A percentile compares a stretch with the other conserved stretches of the same genome.
Conservation (phyloP, 306 rosid genomes). For the Cucumis hystrix region DNA sequence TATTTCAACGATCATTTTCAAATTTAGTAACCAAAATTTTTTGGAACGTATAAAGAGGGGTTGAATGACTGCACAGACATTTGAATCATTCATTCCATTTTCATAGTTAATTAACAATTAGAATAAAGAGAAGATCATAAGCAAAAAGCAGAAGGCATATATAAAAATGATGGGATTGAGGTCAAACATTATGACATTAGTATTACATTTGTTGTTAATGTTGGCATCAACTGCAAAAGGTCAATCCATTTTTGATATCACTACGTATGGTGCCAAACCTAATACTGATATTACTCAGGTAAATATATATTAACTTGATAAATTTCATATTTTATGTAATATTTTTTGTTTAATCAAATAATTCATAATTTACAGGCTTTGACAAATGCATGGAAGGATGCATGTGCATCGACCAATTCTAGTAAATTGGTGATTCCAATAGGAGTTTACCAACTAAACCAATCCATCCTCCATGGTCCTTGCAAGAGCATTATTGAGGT, state of each 20-base stretch:
- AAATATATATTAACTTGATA: not conserved
- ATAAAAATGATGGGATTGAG: not conserved
- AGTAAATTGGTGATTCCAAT: constrained; percentile 9
- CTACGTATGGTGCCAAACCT: constrained; percentile 4
- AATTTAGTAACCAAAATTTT: too few relatives aligned
- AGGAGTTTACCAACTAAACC: constrained; percentile 4
- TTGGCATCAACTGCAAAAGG: not conserved
- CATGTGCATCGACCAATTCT: constrained; percentile 11
- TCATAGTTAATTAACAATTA: too few relatives aligned
- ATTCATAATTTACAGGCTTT: constrained; percentile 4
- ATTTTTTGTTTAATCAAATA: not conserved
- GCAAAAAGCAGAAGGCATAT: not conserved
- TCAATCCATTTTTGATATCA: not conserved
- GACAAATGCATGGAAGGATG: constrained; percentile 25
- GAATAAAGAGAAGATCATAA: not conserved
- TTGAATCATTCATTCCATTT: too few relatives aligned
- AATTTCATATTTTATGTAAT: not conserved
- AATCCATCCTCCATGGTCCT: not conserved
- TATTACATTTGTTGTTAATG: not conserved
- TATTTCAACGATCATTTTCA: too few relatives aligned
- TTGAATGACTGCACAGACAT: too few relatives aligned
- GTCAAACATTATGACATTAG: not conserved
- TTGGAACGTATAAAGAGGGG: too few relatives aligned
- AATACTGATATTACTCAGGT: constrained; percentile 10
- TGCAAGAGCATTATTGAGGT: too few relatives aligned